Evolutionary conservation across 1,139 yeast genomes (phyloP).

Genomic region (Citeromyces hawaiiensis): DNA sequence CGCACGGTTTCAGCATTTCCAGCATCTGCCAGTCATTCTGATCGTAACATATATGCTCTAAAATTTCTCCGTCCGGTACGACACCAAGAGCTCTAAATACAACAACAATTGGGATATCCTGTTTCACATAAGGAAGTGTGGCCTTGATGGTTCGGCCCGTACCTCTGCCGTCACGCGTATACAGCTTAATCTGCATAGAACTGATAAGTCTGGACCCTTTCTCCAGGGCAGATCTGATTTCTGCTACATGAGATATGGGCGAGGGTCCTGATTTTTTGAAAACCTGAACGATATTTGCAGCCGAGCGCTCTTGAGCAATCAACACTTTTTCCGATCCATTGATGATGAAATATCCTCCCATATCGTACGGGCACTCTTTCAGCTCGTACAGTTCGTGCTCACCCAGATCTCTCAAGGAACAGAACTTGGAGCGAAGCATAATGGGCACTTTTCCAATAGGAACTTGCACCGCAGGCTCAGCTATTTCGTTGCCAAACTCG

Average conservation of each 20-base stretch:
- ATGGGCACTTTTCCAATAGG: slow-evolving; percentile 96
- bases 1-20: slow-evolving; percentile 98
- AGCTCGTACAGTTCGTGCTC: slow-evolving; percentile 91
- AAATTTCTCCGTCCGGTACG: slow-evolving; percentile 96
- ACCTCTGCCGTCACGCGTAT: slow-evolving; percentile 63
- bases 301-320: slow-evolving; percentile 97
- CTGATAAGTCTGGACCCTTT: slow-evolving; percentile 93
- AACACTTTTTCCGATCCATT: slow-evolving; percentile 97
- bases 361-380: slow-evolving; percentile 97
- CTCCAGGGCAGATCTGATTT: slow-evolving; percentile 91
- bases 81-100: slow-evolving; percentile 97
- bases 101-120: slow-evolving; percentile 92
- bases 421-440: slow-evolving; percentile 92
- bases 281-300: slow-evolving; percentile 96
- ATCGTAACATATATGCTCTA: slow-evolving; percentile 96
- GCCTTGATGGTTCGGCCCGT: slow-evolving; percentile 83
- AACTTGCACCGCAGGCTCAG: slow-evolving; percentile 34
- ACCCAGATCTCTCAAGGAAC: slow-evolving; percentile 84
- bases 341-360: slow-evolving; percentile 98
- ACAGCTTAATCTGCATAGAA: slow-evolving; percentile 85
- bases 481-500: neutral
- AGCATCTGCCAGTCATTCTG: slow-evolving; percentile 99
- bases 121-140: slow-evolving; percentile 89
- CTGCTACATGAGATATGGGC: slow-evolving; percentile 92
- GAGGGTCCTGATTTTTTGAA: slow-evolving; percentile 97